Evolutionary conservation across 208 protist genomes (phyloP).

Genomic region (Wallacemonas sp.): DNA sequence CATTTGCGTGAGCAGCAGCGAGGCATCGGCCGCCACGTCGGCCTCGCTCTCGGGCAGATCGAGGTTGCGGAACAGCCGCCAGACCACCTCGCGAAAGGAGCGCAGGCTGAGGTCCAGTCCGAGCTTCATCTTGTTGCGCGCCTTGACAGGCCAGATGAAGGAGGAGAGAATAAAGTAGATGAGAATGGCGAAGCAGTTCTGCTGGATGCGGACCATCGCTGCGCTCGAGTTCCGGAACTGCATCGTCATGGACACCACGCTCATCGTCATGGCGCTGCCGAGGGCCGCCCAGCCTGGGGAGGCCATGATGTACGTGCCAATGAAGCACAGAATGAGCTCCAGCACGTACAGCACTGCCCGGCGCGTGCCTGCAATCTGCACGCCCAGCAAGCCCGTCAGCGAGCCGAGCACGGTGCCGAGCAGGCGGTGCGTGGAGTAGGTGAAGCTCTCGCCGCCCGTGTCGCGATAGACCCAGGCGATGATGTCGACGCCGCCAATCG

Average conservation of each 20-base stretch:
- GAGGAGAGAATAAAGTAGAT: slow-evolving; percentile 85
- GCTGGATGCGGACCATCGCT: slow-evolving; percentile 87
- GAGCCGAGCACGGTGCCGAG: slow-evolving; percentile 85
- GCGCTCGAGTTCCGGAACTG: slow-evolving; percentile 51
- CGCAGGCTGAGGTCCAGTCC: slow-evolving; percentile 72
- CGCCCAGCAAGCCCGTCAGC: slow-evolving; percentile 59
- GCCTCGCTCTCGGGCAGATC: slow-evolving; percentile 77
- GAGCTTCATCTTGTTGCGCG: slow-evolving; percentile 63
- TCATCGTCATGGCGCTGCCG: slow-evolving; percentile 75
- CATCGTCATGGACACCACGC: slow-evolving; percentile 82
- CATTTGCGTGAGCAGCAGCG: slow-evolving; percentile 58
- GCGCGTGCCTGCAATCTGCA: slow-evolving; percentile 60
- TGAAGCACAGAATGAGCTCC: slow-evolving; percentile 62
- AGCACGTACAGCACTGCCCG: slow-evolving; percentile 65
- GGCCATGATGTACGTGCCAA: slow-evolving; percentile 76
- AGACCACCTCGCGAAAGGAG: slow-evolving; percentile 67
- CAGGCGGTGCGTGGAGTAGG: slow-evolving; percentile 77
- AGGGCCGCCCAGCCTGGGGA: slow-evolving; percentile 59
- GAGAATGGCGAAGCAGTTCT: slow-evolving; percentile 89
- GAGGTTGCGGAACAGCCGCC: slow-evolving; percentile 75
- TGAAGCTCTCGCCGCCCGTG: slow-evolving; percentile 85
- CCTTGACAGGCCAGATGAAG: slow-evolving; percentile 82
- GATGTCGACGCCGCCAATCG: slow-evolving; percentile 70
- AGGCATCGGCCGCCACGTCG: slow-evolving; percentile 52
- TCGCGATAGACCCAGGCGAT: slow-evolving; percentile 82